Evolutionary conservation across 2,329 filamentous ascomycete species (phyloP), one percentile per base, ranked within the genome.

Genomic region (Pseudogymnoascus sp.): DNA sequence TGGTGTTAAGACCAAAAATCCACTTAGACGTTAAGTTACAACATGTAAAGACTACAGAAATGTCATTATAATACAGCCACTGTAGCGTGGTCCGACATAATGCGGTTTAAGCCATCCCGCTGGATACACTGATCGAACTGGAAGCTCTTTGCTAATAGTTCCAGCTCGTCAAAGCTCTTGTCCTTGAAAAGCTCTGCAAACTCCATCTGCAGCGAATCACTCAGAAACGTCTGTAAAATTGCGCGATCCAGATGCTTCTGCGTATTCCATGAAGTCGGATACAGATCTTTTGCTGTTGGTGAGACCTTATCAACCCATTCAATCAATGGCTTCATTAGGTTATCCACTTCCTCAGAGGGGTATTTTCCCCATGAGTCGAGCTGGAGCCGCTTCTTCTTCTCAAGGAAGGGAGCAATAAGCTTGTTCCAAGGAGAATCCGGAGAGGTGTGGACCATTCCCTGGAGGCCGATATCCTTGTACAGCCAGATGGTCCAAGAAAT

Each of bases 401-500:
- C 76, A 0, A 84, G 70, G 62, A 85, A 82, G 0, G 78, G 76
- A 26, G 74, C 69, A 45, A 85, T 77, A 5, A 79, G 76, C 21
- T 74, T 74, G 73, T 83, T 83, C 72, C 81, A 83, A 4, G 74
- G 68, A 16, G 76, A 78, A 21, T 78, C 71, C 0, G 80, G 79
- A 42, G 74, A 73, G 1, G 79, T 73, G 64, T 81, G 78, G 0
- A 81, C 74, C 80, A 83, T 82, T 6, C 80, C 81, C 69, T 83
- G 80, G 59, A 80, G 77, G 0, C 81, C 80, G 39, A 83, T 78
- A 65, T 84, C 81, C 69, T 83, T 84, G 73, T 82, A 83, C 0
- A 82, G 71, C 81, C 81, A 83, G 68, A 86, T 86, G 8, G 75
- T 80, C 84, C 83, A 86, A 0, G 70, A 65, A 59, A 81, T 80